phyloP scores from a whole-genome alignment of 2,329 filamentous ascomycete genomes.

The Colletotrichum spinosum region DNA sequence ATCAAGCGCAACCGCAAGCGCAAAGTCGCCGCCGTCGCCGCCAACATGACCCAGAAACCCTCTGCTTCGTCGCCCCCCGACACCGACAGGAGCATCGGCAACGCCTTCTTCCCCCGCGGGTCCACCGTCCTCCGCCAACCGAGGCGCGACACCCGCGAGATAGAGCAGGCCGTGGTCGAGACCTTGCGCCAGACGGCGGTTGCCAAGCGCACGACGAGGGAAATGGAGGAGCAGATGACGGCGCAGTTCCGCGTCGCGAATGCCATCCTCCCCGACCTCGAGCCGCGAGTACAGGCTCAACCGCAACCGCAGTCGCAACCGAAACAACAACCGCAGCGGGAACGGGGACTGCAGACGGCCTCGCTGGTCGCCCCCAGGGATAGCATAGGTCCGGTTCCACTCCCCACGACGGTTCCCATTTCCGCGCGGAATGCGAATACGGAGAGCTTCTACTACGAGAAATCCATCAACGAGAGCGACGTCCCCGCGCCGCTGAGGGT shows the following conservation, averaged over 20 bases:
- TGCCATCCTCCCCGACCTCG: background rate
- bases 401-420: background rate
- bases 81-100: slow-evolving; percentile 10
- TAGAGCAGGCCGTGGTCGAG: slow-evolving; percentile 23
- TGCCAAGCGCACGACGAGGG: slow-evolving; percentile 25
- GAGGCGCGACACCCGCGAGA: slow-evolving; percentile 20
- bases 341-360: too few relatives aligned
- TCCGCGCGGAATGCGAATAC: background rate
- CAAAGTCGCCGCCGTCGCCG: slow-evolving; percentile 24
- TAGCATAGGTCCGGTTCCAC: too few relatives aligned
- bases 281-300: background rate
- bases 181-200: slow-evolving; percentile 24
- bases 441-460: slow-evolving; percentile 33
- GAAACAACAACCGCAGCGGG: too few relatives aligned
- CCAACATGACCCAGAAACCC: slow-evolving; percentile 14
- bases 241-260: slow-evolving; percentile 21
- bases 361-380: too few relatives aligned
- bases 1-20: slow-evolving; percentile 26
- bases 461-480: slow-evolving; percentile 19
- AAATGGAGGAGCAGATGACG: slow-evolving; percentile 35
- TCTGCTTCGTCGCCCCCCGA: background rate
- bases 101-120: slow-evolving; percentile 6
- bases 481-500: slow-evolving; percentile 15
- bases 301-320: too few relatives aligned
- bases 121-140: slow-evolving; percentile 19